Percentiles rank a stretch among this genome's conserved stretches.
phyloP scores from a whole-genome alignment of 805 yeast species.

The Kodamaea laetipori region DNA sequence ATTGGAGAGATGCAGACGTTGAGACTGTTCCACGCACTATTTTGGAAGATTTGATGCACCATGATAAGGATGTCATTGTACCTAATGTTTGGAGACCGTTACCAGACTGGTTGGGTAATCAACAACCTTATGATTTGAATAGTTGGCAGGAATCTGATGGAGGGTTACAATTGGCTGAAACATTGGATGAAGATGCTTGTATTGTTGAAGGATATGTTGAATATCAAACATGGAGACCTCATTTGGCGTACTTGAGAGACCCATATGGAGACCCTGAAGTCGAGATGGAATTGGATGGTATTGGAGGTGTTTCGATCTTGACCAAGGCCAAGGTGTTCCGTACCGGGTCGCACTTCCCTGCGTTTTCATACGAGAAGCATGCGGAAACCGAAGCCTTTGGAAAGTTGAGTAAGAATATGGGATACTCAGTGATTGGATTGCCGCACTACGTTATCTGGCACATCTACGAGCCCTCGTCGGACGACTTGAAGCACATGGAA shows the following conservation, averaged over 20 bases:
- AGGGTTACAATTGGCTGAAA: conserved; percentile 72
- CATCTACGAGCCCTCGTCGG: conserved; percentile 89
- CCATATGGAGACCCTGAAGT: conserved; percentile 94
- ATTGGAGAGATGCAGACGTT: conserved; percentile 98
- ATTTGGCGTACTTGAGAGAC: conserved; percentile 89
- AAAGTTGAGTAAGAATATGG: conserved; percentile 83
- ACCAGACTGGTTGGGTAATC: conserved; percentile 83
- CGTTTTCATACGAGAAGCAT: conserved; percentile 91
- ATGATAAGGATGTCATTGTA: conserved; percentile 86
- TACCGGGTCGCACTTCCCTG: conserved; percentile 92
- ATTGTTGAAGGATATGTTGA: conserved; percentile 97
- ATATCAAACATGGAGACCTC: conserved; percentile 98
- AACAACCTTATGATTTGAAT: conserved; percentile 82
- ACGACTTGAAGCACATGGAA: conserved; percentile 84
- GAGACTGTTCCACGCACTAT: conserved; percentile 84
- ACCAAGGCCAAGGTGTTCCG: conserved; percentile 86
- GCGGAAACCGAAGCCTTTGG: conserved; percentile 99
- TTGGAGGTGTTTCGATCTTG: conserved; percentile 94
- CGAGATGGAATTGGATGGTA: conserved; percentile 92
- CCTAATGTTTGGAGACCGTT: conserved; percentile 93
- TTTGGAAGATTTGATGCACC: conserved; percentile 90
- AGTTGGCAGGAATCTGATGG: conserved; percentile 88
- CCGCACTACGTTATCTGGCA: conserved; percentile 61
- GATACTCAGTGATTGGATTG: conserved; percentile 80
- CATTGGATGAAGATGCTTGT: conserved; percentile 88